These are phyloP conservation scores for Alternaria sp. DNA, from an alignment of 2,329 filamentous ascomycete genomes.

Conservation along the genomic window DNA sequence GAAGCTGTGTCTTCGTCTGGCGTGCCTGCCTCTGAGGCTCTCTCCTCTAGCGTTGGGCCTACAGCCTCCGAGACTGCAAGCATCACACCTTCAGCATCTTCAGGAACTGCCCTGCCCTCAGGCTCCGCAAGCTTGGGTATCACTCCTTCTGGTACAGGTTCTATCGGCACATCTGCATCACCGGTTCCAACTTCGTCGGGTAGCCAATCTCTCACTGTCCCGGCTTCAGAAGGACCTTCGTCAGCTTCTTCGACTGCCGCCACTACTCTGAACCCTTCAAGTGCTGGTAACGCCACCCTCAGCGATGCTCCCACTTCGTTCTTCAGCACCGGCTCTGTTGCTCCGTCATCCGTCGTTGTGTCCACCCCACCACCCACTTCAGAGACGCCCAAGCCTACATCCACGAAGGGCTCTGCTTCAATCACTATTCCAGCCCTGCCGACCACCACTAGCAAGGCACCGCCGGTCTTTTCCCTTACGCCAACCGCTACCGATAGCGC, in stretches of 20 bases:
- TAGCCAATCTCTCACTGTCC: slow-evolving; percentile 19
- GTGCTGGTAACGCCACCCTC: slow-evolving; percentile 16
- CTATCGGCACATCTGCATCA: slow-evolving; percentile 12
- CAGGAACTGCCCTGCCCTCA: not conserved
- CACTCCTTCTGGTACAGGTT: slow-evolving; percentile 11
- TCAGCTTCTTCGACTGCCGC: slow-evolving; percentile 12
- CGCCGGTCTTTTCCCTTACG: slow-evolving; percentile 49
- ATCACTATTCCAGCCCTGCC: slow-evolving; percentile 23
- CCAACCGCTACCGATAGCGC: slow-evolving; percentile 56
- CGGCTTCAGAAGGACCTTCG: slow-evolving; percentile 23
- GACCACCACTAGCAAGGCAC: slow-evolving; percentile 26
- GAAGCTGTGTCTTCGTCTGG: slow-evolving; percentile 16
- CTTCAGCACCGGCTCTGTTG: not conserved
- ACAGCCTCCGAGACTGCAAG: slow-evolving; percentile 15
- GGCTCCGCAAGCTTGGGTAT: slow-evolving; percentile 5
- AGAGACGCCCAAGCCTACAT: not conserved
- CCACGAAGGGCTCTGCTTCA: slow-evolving; percentile 11
- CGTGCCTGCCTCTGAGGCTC: slow-evolving; percentile 9
- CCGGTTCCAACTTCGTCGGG: slow-evolving; percentile 7
- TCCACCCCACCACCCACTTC: slow-evolving; percentile 1
- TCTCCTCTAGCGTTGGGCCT: slow-evolving; percentile 7
- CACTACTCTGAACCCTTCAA: slow-evolving; percentile 5
- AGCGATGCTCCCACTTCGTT: slow-evolving; percentile 14
- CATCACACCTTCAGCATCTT: slow-evolving; percentile 4
- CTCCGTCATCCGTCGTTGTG: not conserved